Evolutionary conservation across 257 asterid species (phyloP).

Genomic region (Rehmannia glutinosa): DNA sequence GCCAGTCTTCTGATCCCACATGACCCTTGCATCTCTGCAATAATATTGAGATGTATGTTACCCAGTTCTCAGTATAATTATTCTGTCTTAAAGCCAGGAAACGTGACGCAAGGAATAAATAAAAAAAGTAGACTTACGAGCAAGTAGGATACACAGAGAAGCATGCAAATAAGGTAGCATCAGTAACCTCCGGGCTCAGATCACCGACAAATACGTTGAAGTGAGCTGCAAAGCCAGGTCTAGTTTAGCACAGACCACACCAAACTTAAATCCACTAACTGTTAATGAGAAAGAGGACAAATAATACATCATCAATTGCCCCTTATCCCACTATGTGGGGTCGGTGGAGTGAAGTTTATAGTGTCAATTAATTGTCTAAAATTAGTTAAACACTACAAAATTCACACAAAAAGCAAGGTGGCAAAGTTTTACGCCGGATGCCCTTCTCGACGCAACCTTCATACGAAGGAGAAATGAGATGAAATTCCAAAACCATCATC

Average conservation of each 20-base stretch:
- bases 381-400: too few species aligned
- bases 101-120: neutral
- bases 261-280: neutral
- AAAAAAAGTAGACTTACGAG: slow-evolving; percentile 35
- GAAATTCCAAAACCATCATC: too few species aligned
- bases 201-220: slow-evolving; percentile 87
- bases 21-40: slow-evolving; percentile 68
- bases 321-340: too few species aligned
- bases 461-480: too few species aligned
- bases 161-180: neutral
- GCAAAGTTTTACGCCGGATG: too few species aligned
- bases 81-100: neutral
- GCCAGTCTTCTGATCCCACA: too few species aligned
- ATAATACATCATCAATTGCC: too few species aligned
- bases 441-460: too few species aligned
- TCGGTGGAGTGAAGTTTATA: too few species aligned
- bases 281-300: neutral
- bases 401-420: too few species aligned
- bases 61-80: neutral
- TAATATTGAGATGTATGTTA: neutral
- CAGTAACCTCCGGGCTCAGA: neutral
- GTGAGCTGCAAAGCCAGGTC: slow-evolving; percentile 46
- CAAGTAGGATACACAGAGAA: neutral
- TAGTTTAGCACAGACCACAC: neutral
- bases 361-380: too few species aligned